Base-by-base conservation (phyloP, 2,329 filamentous ascomycete genomes). In the Fusarium irregulare region DNA sequence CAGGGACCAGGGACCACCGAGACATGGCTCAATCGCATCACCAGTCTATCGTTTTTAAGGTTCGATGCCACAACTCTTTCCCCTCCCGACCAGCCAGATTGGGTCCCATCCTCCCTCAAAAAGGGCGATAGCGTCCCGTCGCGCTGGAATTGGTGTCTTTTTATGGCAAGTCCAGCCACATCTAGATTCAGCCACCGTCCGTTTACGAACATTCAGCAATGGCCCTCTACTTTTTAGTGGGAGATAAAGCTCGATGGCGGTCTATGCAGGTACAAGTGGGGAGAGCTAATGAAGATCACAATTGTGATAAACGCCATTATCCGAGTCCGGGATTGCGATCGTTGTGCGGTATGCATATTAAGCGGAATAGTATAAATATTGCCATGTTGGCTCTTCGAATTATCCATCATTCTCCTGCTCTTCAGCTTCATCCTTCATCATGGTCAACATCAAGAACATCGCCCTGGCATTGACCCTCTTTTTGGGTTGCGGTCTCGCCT, bases 401-500 rank as follows among this genome's bases (percentile, higher is more conserved):
- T 21, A 28, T 7, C 7, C 21, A 11, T 28, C n/a, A 37, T 23
- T 25, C 10, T n/a, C 3, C 7, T n/a, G 13, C 23, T 28, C 18
- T 12, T 32, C 7, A 40, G 6, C 5, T 6, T 18, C 9, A 37
- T n/a, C n/a, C 6, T 32, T 34, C 25, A 42, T 14, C 13, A 66
- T 66, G 63, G 55, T 66, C n/a, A 60, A 42, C 5, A 6, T 66
- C 9, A 66, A n/a, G 2, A 60, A 49, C 1, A 49, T 66, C 6
- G 18, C 44, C 6, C 5, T 60, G 8, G 13, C n/a, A 23, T 42
- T 48, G 3, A 60, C 61, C 10, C 5, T 66, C 30, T 64, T 66
- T 13, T 2, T 66, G 4, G 63, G 63, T 30, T 66, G 42, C 0
- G 63, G 54, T 20, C n/a, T 66, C 41, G 55, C 61, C 20, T 25